Conservation (phyloP, 2,329 filamentous ascomycete genomes). For the Cordyceps pruinosa region DNA sequence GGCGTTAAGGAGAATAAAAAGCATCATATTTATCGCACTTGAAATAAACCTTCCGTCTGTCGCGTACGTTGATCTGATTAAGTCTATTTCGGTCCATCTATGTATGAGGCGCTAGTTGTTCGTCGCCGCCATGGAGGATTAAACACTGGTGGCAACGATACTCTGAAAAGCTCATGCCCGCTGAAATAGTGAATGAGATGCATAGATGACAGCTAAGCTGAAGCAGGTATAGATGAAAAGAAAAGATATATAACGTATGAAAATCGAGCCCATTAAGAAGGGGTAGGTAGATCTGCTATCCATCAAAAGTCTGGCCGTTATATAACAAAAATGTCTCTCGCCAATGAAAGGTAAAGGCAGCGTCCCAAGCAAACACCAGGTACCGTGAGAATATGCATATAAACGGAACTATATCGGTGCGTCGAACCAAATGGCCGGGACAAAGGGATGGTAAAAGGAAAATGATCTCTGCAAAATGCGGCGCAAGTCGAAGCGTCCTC, state of each 20-base stretch:
- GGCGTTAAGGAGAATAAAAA: constrained; percentile 2
- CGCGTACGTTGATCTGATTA: neutral
- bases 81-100: neutral
- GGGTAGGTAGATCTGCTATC: neutral
- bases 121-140: too few species aligned
- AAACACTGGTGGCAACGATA: too few species aligned
- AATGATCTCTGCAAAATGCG: neutral
- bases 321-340: neutral
- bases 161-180: neutral
- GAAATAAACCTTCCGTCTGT: neutral
- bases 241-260: neutral
- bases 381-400: neutral
- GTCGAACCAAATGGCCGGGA: neutral
- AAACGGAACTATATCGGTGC: neutral
- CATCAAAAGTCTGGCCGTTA: neutral
- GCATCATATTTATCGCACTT: neutral
- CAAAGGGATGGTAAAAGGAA: neutral
- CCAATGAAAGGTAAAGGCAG: neutral
- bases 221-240: neutral
- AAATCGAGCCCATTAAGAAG: neutral
- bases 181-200: neutral
- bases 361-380: neutral
- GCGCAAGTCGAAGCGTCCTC: neutral
- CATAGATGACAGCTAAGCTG: neutral
- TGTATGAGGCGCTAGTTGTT: too few species aligned